phyloP scores from a whole-genome alignment of 768 basidiomycete species.

The Favolaschia claudopus region DNA sequence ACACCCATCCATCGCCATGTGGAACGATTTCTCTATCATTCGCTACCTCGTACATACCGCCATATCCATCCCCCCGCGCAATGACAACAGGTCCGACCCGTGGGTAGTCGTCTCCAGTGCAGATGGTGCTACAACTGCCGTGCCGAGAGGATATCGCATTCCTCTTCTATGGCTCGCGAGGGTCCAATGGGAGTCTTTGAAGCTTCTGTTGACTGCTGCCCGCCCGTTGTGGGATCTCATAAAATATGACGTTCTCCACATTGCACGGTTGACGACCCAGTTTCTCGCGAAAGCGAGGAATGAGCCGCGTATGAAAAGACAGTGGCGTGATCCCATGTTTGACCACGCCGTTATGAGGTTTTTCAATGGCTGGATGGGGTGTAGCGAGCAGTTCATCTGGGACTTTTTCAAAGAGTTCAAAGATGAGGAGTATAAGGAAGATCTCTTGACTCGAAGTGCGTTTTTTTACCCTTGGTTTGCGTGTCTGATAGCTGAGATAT shows the following conservation, averaged over 20 bases:
- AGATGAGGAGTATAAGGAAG: constrained; percentile 27
- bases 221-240: constrained; percentile 22
- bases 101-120: constrained; percentile 16
- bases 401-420: constrained; percentile 26
- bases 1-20: constrained; percentile 1
- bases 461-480: background rate
- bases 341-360: constrained; percentile 22
- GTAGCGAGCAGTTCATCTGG: constrained; percentile 19
- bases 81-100: constrained; percentile 22
- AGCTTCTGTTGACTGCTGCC: constrained; percentile 14
- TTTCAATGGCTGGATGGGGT: constrained; percentile 30
- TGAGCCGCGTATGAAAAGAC: constrained; percentile 19
- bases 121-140: constrained; percentile 9
- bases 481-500: background rate
- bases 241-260: constrained; percentile 23
- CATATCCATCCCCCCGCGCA: constrained; percentile 21
- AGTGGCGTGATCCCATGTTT: constrained; percentile 24
- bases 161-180: constrained; percentile 20
- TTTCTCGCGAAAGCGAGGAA: constrained; percentile 19
- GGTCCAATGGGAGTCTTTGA: constrained; percentile 25
- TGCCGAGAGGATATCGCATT: constrained; percentile 27
- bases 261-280: constrained; percentile 17
- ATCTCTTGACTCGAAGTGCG: constrained; percentile 25
- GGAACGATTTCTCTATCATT: constrained; percentile 21
- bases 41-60: constrained; percentile 16